Conservation (phyloP, 2,329 filamentous ascomycete genomes). For the Diaporthe velutina region DNA sequence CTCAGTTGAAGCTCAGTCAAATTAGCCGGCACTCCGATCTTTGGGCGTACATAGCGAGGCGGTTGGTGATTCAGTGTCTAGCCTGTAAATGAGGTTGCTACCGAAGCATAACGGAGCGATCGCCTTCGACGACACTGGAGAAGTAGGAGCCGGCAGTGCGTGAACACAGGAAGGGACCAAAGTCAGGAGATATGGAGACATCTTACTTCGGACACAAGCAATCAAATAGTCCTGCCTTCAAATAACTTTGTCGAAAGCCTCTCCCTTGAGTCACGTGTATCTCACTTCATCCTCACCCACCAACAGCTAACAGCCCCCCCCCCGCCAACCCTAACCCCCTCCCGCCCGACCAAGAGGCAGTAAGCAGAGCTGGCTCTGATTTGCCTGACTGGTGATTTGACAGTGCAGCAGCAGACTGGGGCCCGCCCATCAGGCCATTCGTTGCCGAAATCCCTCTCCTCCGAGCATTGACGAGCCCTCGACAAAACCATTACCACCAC, state of each 20-base stretch:
- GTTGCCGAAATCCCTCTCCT: slow-evolving; percentile 40
- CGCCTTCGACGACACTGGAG: background rate
- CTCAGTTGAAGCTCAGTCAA: background rate
- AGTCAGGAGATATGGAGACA: background rate
- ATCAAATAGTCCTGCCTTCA: background rate
- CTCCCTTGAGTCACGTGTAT: background rate
- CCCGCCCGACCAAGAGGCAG: background rate
- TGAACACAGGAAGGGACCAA: background rate
- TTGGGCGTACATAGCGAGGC: background rate
- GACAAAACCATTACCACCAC: slow-evolving; percentile 20
- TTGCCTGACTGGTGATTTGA: slow-evolving; percentile 25
- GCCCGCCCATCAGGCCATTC: slow-evolving; percentile 37
- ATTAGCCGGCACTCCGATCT: background rate
- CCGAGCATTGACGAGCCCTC: slow-evolving; percentile 34
- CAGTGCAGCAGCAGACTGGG: slow-evolving; percentile 6
- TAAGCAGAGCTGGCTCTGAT: background rate
- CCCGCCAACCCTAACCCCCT: slow-evolving; percentile 7
- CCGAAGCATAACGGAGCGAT: background rate
- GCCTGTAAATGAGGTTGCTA: background rate
- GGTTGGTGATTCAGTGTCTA: background rate
- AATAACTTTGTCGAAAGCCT: background rate
- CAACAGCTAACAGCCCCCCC: background rate
- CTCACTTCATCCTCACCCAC: background rate
- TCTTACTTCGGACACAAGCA: background rate
- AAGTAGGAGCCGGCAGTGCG: background rate